Base-by-base conservation (phyloP, 768 basidiomycete genomes). In the Pleurotus giganteus region DNA sequence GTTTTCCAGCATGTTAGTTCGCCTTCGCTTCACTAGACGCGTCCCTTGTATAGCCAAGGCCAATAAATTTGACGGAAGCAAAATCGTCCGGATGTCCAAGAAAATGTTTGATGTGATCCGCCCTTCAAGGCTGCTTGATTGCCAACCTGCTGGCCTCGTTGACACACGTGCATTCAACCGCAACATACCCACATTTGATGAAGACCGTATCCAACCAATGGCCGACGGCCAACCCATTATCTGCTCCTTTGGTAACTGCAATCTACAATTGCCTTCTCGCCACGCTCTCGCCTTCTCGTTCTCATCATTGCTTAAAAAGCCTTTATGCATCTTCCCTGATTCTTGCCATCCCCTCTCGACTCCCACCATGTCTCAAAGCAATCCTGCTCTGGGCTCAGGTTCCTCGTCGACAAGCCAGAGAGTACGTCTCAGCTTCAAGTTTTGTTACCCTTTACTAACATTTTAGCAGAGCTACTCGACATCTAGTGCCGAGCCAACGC, bases 71-170 rank as follows among this genome's bases (percentile, higher is more conserved):
- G 27, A 51, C 34, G 49, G 49, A 51, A 51, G 32, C 49, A 51
- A 23, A 47, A n/a, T 31, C n/a, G 17, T n/a, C 34, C 31, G 39
- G 39, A 17, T 7, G 39, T 41, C 39, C 8, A 19, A 51, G 19
- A 51, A 50, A 34, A 17, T 51, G 49, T 26, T 37, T 39, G 49
- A 32, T 32, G 17, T 51, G 49, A 51, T 51, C 49, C 49, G 34
- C 49, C 34, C 34, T 51, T 29, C 49, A 37, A 51, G 49, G 49
- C 49, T 15, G n/a, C 34, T 36, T 15, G 19, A 45, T 26, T 7
- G 4, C 12, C 11, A 12, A 21, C 19, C 21, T 19, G 15, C 21
- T 34, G 43, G 24, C 32, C 15, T 31, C 24, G 26, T 17, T 34
- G 34, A 51, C 49, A 26, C 49, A 51, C 49, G 49, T 51, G 49